A percentile compares a stretch with the other conserved stretches of the same genome.
Conservation (phyloP, 2,329 filamentous ascomycete species). For the Coniochaeta ligniaria region DNA sequence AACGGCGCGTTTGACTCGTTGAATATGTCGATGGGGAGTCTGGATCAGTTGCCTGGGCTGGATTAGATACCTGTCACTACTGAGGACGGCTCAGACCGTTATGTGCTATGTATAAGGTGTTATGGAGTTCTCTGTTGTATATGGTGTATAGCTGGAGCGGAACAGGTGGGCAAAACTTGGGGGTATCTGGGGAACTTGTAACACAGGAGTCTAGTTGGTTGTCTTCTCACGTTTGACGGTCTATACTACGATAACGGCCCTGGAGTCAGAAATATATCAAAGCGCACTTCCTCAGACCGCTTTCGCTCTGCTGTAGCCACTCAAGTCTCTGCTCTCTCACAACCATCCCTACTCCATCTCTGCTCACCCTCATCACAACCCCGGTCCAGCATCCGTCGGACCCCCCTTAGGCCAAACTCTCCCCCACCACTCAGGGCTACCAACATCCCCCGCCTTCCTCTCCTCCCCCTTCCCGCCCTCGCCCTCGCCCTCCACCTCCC, state of each 20-base stretch:
- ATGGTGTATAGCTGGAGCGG: neutral
- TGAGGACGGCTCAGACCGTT: neutral
- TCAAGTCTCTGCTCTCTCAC: neutral
- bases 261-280: neutral
- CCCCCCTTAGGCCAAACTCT: neutral
- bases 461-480: neutral
- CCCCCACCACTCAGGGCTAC: slow-evolving; percentile 29
- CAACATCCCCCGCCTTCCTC: slow-evolving; percentile 23
- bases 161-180: neutral
- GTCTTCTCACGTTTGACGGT: neutral
- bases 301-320: neutral
- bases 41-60: slow-evolving; percentile 10
- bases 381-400: neutral
- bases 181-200: neutral
- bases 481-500: slow-evolving; percentile 28
- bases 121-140: neutral
- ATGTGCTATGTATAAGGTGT: neutral
- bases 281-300: neutral
- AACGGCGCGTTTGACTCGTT: slow-evolving; percentile 1
- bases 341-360: neutral
- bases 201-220: neutral
- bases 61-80: slow-evolving; percentile 11
- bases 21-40: neutral
- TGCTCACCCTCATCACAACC: neutral
- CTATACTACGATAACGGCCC: neutral